Percentiles rank a stretch among this genome's conserved stretches.
Evolutionary conservation across 129 eudicot species (phyloP).

Genomic region (Calendula officinalis): DNA sequence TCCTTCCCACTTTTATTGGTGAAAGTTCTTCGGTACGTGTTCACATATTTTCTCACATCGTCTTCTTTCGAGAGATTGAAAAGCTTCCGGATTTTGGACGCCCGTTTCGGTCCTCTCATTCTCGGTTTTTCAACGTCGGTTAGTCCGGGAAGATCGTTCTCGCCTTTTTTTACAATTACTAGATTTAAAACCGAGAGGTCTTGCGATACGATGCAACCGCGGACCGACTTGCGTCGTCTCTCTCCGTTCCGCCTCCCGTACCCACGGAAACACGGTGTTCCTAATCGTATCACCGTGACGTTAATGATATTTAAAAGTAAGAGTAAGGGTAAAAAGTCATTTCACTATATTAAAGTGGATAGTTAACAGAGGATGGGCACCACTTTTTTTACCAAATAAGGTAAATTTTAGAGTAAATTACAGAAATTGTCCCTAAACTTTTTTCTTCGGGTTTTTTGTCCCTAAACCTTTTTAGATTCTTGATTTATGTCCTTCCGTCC

Average conservation of each 20-base stretch:
- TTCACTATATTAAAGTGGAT: neutral
- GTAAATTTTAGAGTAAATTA: no score
- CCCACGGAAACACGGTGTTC: constrained; percentile 56
- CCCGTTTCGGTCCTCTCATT: constrained; percentile 78
- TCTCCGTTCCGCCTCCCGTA: constrained; percentile 65
- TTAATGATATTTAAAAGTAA: no score
- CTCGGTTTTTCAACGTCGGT: constrained; percentile 71
- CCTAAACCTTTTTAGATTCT: no score
- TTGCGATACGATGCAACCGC: constrained; percentile 66
- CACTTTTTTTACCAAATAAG: neutral
- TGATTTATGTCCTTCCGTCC: no score
- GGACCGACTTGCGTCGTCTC: constrained; percentile 63
- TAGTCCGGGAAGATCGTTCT: constrained; percentile 68
- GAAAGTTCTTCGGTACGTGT: constrained; percentile 65
- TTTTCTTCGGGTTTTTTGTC: no score
- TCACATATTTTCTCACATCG: constrained; percentile 73
- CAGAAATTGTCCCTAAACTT: no score
- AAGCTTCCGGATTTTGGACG: constrained; percentile 68
- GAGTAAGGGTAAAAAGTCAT: no score
- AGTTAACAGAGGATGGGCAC: neutral
- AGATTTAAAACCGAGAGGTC: constrained; percentile 59
- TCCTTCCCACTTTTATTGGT: constrained; percentile 64
- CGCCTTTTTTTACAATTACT: constrained; percentile 73
- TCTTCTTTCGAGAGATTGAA: constrained; percentile 69
- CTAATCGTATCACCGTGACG: constrained; percentile 26